These are phyloP conservation scores for Pyrenophora teres DNA, from an alignment of 2,329 filamentous ascomycete species.

Conservation along the genomic window DNA sequence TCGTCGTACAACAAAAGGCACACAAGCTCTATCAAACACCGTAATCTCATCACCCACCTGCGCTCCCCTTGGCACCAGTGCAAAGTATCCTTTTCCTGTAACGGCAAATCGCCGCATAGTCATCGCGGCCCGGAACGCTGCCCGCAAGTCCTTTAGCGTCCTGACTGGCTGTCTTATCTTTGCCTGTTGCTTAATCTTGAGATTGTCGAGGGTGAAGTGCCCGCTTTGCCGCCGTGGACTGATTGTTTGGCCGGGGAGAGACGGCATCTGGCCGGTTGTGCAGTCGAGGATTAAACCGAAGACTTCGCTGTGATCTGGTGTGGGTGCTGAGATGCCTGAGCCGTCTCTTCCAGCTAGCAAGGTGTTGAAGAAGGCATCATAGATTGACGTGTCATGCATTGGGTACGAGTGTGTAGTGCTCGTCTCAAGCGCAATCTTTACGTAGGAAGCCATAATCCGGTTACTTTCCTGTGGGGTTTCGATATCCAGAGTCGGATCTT, in stretches of 20 bases:
- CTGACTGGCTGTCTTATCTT: conserved; percentile 18
- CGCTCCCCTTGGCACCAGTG: conserved; percentile 26
- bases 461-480: conserved; percentile 11
- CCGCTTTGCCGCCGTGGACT: conserved; percentile 25
- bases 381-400: conserved; percentile 11
- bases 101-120: conserved; percentile 30
- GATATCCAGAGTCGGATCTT: conserved; percentile 20
- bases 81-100: conserved; percentile 27
- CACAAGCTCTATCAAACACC: conserved; percentile 25
- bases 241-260: conserved; percentile 28
- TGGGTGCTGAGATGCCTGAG: conserved; percentile 14
- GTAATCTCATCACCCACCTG: conserved; percentile 20
- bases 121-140: conserved; percentile 20
- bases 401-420: conserved; percentile 7
- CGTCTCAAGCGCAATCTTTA: conserved; percentile 9
- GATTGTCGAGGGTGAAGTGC: conserved; percentile 25
- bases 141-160: conserved; percentile 19
- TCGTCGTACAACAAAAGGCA: conserved; percentile 26
- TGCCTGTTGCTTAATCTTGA: conserved; percentile 2
- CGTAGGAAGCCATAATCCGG: conserved; percentile 11
- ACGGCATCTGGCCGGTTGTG: conserved; percentile 16
- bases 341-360: conserved; percentile 27
- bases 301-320: conserved; percentile 26
- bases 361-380: conserved; percentile 31
- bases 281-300: conserved; percentile 30